These are phyloP conservation scores for Styphnolobium japonicum DNA, from an alignment of 306 rosid genomes.

Conservation along the genomic window DNA sequence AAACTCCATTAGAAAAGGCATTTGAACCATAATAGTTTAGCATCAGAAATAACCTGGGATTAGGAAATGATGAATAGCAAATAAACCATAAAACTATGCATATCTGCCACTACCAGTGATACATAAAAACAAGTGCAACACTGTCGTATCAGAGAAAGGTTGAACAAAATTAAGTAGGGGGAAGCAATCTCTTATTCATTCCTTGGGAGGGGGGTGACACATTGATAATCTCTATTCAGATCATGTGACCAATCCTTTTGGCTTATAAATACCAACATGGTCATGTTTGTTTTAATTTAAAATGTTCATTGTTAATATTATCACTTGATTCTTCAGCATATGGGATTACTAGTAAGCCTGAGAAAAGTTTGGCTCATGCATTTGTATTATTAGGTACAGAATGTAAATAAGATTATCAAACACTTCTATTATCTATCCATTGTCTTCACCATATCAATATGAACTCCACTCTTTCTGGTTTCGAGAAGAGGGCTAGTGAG, in stretches of 20 bases:
- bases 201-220: neutral
- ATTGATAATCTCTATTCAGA: neutral
- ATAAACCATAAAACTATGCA: neutral
- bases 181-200: neutral
- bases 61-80: neutral
- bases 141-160: too few relatives aligned
- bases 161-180: neutral
- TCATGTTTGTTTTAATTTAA: too few relatives aligned
- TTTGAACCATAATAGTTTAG: neutral
- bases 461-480: neutral
- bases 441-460: neutral
- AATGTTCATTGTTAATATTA: too few relatives aligned
- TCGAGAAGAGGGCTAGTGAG: neutral
- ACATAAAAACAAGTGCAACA: neutral
- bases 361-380: too few relatives aligned
- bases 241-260: too few relatives aligned
- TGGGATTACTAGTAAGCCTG: too few relatives aligned
- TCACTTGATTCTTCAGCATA: too few relatives aligned
- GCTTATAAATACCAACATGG: too few relatives aligned
- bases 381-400: too few relatives aligned
- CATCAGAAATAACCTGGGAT: neutral
- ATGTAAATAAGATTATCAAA: too few relatives aligned
- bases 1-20: slow-evolving; percentile 4
- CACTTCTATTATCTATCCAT: too few relatives aligned
- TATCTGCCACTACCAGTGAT: neutral